Percentiles rank a stretch among this genome's conserved stretches.
Conservation (phyloP, 768 basidiomycete species). For the Boletus subcaerulescens region DNA sequence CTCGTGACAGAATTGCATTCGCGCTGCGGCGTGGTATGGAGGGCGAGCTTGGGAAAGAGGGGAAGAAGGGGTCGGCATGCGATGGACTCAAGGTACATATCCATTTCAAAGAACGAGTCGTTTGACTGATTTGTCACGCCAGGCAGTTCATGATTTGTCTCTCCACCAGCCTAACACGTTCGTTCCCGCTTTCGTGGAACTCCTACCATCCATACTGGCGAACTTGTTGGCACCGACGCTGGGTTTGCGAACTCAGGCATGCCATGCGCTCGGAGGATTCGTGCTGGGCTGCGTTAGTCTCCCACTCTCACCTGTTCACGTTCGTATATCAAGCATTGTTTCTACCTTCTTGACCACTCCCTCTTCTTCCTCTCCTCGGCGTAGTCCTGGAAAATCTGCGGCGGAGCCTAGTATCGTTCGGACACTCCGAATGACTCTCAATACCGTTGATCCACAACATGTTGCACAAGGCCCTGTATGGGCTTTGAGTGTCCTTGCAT, state of each 20-base stretch:
- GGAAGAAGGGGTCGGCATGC: slow-evolving; percentile 78
- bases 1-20: slow-evolving; percentile 64
- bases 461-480: slow-evolving; percentile 77
- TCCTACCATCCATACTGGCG: slow-evolving; percentile 60
- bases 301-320: slow-evolving; percentile 47
- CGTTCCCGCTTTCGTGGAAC: slow-evolving; percentile 58
- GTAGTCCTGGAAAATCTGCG: slow-evolving; percentile 33
- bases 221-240: slow-evolving; percentile 65
- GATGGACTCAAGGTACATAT: slow-evolving; percentile 71
- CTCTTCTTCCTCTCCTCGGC: slow-evolving; percentile 35
- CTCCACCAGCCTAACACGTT: slow-evolving; percentile 63
- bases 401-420: slow-evolving; percentile 56
- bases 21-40: slow-evolving; percentile 75
- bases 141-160: slow-evolving; percentile 75
- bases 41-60: slow-evolving; percentile 84
- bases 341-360: slow-evolving; percentile 46
- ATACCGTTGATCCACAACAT: slow-evolving; percentile 50
- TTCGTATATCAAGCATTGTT: slow-evolving; percentile 49
- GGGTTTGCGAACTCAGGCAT: slow-evolving; percentile 66
- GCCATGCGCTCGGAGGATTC: slow-evolving; percentile 71
- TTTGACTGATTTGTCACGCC: slow-evolving; percentile 9
- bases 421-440: slow-evolving; percentile 63
- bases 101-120: slow-evolving; percentile 2
- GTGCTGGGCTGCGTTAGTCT: slow-evolving; percentile 51
- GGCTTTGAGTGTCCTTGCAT: slow-evolving; percentile 66